Base-by-base conservation (phyloP, 2,329 filamentous ascomycete genomes). In the Nemania sp. region DNA sequence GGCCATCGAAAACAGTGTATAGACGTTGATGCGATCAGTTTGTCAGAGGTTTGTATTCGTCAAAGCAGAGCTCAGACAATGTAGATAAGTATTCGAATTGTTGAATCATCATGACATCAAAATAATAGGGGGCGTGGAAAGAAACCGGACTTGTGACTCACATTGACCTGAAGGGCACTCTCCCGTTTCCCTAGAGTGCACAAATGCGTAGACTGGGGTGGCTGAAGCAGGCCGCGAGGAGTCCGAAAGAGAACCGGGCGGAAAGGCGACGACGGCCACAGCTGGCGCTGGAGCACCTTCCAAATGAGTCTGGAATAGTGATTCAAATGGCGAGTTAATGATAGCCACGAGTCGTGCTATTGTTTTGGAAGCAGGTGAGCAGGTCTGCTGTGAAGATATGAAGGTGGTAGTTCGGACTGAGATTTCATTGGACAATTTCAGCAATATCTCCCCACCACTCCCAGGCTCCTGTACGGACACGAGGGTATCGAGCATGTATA, bases 31-130 rank as follows among this genome's bases (percentile, higher is more conserved):
- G 80, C 79, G 71, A 86, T 96, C 92, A 96, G 92, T 80, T 88
- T 91, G 88, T 94, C 88, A 94, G 90, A 92, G 87, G 85, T 84
- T 82, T 82, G 75, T 82, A 84, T 84, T 95, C 92, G 87, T 96
- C 93, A 96, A 89, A 72, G 80, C 84, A 83, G 77, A 80, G 79
- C 90, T 96, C 94, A 93, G 94, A 90, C 92, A 98, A 98, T 97
- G 94, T 98, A 97, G 94, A 97, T 98, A 98, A 98, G 93, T 93
- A 91, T 95, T 96, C 84, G 78, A 82, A 39, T 78, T 77, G 79
- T 84, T 78, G 78, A 77, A 83, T 97, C 93, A 98, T 97, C 94
- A 92, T 90, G 82, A 83, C 78, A 83, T 77, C 82, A 74, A 71
- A 47, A 42, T 12, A 10, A 37, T 10, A 15, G 48, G 4, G 46